Conservation (phyloP, 2,329 filamentous ascomycete species). For the Beauveria sp. region DNA sequence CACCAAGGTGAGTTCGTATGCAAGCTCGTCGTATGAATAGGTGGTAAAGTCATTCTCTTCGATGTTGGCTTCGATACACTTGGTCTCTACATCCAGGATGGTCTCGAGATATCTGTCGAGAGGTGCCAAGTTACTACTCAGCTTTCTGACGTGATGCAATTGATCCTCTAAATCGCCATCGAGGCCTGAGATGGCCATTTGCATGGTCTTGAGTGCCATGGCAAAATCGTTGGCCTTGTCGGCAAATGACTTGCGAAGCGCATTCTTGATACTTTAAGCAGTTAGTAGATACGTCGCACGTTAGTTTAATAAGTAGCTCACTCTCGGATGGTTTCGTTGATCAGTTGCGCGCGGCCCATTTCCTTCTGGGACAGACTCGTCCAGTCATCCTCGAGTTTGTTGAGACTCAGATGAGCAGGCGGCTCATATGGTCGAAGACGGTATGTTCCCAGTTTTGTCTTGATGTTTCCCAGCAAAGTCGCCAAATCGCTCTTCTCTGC, state of each 20-base stretch:
- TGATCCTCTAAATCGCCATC: conserved; percentile 97
- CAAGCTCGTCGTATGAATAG: conserved; percentile 93
- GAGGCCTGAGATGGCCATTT: conserved; percentile 89
- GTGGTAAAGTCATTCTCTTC: conserved; percentile 99
- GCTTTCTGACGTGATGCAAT: conserved; percentile 72
- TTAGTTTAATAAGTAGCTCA: conserved; percentile 31
- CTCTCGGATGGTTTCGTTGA: conserved; percentile 98
- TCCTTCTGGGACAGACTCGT: conserved; percentile 70
- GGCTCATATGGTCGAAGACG: conserved; percentile 85
- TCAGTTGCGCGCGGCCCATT: conserved; percentile 81
- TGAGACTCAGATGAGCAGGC: conserved; percentile 72
- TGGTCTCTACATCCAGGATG: conserved; percentile 76
- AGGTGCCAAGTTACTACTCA: conserved; percentile 78
- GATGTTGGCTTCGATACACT: conserved; percentile 94
- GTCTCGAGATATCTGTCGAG: conserved; percentile 87
- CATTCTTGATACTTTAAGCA: conserved; percentile 74
- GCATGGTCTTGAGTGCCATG: conserved; percentile 87
- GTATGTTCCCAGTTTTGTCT: conserved; percentile 96
- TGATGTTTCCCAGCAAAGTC: conserved; percentile 92
- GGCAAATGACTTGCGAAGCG: conserved; percentile 82
- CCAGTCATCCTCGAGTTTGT: conserved; percentile 80
- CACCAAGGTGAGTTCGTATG: conserved; percentile 87
- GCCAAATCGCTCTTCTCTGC: conserved; percentile 95
- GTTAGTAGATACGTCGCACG: not conserved
- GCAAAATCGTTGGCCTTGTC: conserved; percentile 99